Percentiles rank a stretch among this genome's conserved stretches.
These are phyloP conservation scores for Exophiala sideris DNA, from an alignment of 2,329 filamentous ascomycete genomes.

Conservation along the genomic window DNA sequence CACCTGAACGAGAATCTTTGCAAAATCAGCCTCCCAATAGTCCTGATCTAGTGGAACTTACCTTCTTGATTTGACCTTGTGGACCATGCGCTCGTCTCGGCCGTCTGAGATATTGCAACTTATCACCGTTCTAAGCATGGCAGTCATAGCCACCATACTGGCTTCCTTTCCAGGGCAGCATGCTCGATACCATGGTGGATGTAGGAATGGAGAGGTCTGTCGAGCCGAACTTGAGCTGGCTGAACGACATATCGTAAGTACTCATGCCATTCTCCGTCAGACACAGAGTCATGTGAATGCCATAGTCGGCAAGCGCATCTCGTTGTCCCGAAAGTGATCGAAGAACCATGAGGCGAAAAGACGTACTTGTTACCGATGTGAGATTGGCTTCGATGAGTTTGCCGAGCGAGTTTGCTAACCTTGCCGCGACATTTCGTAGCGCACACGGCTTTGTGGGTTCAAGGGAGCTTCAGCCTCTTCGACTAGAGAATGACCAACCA, in stretches of 20 bases:
- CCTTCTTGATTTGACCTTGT: slow-evolving; percentile 65
- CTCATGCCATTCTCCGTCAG: slow-evolving; percentile 62
- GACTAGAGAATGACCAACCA: slow-evolving; percentile 65
- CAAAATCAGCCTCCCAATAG: too few relatives aligned
- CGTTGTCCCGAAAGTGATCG: slow-evolving; percentile 48
- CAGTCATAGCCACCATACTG: slow-evolving; percentile 60
- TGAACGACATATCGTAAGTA: slow-evolving; percentile 66
- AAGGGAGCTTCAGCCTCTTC: too few relatives aligned
- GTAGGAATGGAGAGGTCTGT: slow-evolving; percentile 60
- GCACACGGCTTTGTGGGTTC: slow-evolving; percentile 65
- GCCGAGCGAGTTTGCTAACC: slow-evolving; percentile 59
- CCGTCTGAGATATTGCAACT: slow-evolving; percentile 57
- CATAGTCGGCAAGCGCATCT: slow-evolving; percentile 60
- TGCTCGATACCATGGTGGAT: too few relatives aligned
- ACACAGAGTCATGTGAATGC: slow-evolving; percentile 62
- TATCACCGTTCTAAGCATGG: slow-evolving; percentile 68
- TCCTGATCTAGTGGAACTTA: background rate
- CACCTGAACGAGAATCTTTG: too few relatives aligned
- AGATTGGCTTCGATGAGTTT: slow-evolving; percentile 62
- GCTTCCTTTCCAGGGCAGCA: slow-evolving; percentile 60
- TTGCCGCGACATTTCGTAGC: slow-evolving; percentile 57
- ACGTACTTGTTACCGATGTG: slow-evolving; percentile 56
- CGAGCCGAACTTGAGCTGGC: slow-evolving; percentile 65
- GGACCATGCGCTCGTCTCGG: slow-evolving; percentile 60
- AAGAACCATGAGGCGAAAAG: slow-evolving; percentile 53